Percentiles rank a stretch among this genome's conserved stretches.
These are phyloP conservation scores for Lachnellula arida DNA, from an alignment of 2,329 filamentous ascomycete genomes.

Conservation along the genomic window DNA sequence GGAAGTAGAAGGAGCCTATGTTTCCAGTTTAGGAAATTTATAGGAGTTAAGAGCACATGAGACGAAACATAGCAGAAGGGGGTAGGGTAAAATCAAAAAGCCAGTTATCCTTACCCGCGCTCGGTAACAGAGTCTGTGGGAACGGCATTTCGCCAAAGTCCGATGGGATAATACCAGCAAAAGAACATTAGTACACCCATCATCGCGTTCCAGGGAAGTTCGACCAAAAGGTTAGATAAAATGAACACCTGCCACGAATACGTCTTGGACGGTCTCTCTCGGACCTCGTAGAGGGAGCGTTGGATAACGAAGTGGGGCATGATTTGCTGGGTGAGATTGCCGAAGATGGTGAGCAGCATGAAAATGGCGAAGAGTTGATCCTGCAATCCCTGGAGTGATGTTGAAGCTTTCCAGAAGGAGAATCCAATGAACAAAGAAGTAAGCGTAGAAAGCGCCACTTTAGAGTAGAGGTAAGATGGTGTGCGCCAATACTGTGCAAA, in stretches of 20 bases:
- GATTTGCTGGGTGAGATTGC: conserved; percentile 71
- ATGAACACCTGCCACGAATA: conserved; percentile 67
- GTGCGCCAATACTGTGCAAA: conserved; percentile 65
- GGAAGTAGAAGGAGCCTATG: too few species aligned
- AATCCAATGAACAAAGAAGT: conserved; percentile 59
- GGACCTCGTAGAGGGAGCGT: conserved; percentile 55
- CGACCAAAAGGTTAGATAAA: conserved; percentile 71
- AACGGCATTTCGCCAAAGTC: conserved; percentile 66
- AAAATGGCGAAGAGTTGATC: conserved; percentile 72
- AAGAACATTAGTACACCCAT: conserved; percentile 74
- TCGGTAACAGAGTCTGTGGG: conserved; percentile 56
- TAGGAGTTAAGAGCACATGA: too few species aligned
- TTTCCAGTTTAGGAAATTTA: too few species aligned
- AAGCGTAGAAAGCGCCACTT: conserved; percentile 23
- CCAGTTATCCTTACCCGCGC: conserved; percentile 45
- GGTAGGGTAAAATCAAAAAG: too few species aligned
- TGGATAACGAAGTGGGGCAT: conserved; percentile 62
- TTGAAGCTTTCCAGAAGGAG: conserved; percentile 61
- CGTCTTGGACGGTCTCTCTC: conserved; percentile 74
- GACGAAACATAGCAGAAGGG: too few species aligned
- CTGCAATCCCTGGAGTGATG: conserved; percentile 58
- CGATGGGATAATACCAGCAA: conserved; percentile 83
- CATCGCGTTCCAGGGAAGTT: conserved; percentile 74
- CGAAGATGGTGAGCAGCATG: conserved; percentile 70
- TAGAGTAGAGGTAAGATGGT: conserved; percentile 50